Percentiles rank a stretch among this genome's conserved stretches.
Conservation (phyloP, 2,329 filamentous ascomycete genomes). For the Xylaria digitata region DNA sequence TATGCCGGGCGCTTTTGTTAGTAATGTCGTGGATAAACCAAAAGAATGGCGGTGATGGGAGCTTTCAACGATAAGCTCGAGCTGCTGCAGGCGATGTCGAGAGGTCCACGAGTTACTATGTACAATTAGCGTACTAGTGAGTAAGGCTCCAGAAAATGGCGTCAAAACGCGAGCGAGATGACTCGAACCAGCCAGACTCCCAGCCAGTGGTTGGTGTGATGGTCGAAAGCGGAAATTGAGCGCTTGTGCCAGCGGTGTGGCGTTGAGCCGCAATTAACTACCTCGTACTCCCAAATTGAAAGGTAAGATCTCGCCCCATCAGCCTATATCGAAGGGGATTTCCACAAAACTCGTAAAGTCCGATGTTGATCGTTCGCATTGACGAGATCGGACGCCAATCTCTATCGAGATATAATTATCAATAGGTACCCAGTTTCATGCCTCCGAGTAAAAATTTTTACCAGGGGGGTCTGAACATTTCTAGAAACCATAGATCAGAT, state of each 20-base stretch:
- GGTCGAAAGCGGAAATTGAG: slow-evolving; percentile 31
- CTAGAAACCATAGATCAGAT: slow-evolving; percentile 18
- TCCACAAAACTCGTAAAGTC: slow-evolving; percentile 14
- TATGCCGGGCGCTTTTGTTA: slow-evolving; percentile 7
- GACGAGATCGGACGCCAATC: slow-evolving; percentile 23
- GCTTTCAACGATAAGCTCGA: background rate
- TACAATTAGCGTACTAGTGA: slow-evolving; percentile 14
- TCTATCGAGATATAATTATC: slow-evolving; percentile 23
- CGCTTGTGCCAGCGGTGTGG: slow-evolving; percentile 22
- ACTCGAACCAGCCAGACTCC: background rate
- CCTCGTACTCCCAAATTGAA: slow-evolving; percentile 36
- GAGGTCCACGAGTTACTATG: slow-evolving; percentile 8
- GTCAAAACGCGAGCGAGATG: slow-evolving; percentile 19
- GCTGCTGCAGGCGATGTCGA: slow-evolving; percentile 17
- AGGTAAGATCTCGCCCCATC: slow-evolving; percentile 21
- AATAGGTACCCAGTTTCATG: slow-evolving; percentile 16
- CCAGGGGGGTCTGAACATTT: slow-evolving; percentile 11
- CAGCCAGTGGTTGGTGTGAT: slow-evolving; percentile 16
- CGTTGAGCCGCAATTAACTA: slow-evolving; percentile 26
- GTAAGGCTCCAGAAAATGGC: slow-evolving; percentile 25
- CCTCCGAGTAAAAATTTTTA: slow-evolving; percentile 19
- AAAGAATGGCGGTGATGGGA: background rate
- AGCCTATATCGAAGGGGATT: slow-evolving; percentile 14
- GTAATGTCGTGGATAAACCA: background rate
- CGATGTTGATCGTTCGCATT: slow-evolving; percentile 32